Evolutionary conservation across 1,284 basidiomycete genomes (phyloP), one percentile per base, ranked within the genome.

Genomic region (Butyriboletus appendiculatus): DNA sequence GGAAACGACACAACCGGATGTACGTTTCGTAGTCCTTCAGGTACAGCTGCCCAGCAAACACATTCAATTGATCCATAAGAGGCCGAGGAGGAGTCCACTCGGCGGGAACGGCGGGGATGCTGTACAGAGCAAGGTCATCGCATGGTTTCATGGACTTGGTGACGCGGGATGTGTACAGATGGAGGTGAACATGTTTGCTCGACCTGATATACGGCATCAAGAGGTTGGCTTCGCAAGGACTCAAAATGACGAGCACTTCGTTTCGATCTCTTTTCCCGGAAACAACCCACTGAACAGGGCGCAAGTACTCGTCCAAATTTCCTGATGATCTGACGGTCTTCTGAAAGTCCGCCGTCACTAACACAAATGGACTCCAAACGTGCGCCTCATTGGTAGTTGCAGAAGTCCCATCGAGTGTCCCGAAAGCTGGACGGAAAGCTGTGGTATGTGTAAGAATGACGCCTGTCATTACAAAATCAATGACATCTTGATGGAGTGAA

Each of bases 271-370:
- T 44, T 30, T 40, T 59, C n/a, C 52, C 53, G 0, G 75, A 73
- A 16, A 77, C 38, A 28, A 81, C 62, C 80, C 80, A 79, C 41
- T 75, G 68, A 16, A 80, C 71, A 0, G 76, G 74, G n/a, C 75
- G 74, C 38, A 77, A 56, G 53, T 74, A 79, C 24, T 75, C 69
- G 33, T 62, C 59, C 4, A 48, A 7, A 2, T 50, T 51, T n/a
- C 35, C 34, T 15, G 50, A 24, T 0, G 49, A 41, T 0, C 3
- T 45, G 12, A 61, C 48, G 0, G 57, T 59, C 5, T 16, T 48
- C 11, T 51, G 33, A 44, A 75, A 77, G 49, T 76, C 74, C 2
- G 0, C 2, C 5, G 74, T 75, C 10, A 55, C 64, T 37, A 68
- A 48, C 5, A 73, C 18, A 28, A 34, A 9, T 7, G 37, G 47